Percentiles rank a stretch among this genome's conserved stretches.
These are phyloP conservation scores for Pilaira anomala DNA, from an alignment of 192 early-diverging fungal species.

Conservation along the genomic window DNA sequence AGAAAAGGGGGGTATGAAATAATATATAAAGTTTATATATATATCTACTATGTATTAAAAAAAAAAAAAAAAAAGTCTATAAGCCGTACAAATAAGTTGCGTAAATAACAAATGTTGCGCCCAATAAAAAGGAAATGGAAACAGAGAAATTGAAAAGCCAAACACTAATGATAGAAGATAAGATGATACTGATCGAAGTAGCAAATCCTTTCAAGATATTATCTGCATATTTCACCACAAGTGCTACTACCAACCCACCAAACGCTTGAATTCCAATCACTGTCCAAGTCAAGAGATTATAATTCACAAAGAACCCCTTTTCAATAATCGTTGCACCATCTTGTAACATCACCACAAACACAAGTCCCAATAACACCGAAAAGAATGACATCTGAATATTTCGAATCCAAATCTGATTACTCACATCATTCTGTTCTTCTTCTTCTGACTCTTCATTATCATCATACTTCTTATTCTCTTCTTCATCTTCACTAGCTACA, in stretches of 20 bases:
- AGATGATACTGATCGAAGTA: slow-evolving; percentile 91
- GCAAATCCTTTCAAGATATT: slow-evolving; percentile 99
- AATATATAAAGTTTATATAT: not conserved
- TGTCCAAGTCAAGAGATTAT: slow-evolving; percentile 72
- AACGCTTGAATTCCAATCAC: slow-evolving; percentile 88
- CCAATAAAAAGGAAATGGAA: slow-evolving; percentile 67
- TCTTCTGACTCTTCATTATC: not conserved
- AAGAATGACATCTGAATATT: slow-evolving; percentile 93
- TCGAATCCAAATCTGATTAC: slow-evolving; percentile 70
- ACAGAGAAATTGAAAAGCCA: slow-evolving; percentile 82
- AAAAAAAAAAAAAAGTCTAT: no score
- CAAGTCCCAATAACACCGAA: slow-evolving; percentile 72
- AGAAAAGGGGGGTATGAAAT: not conserved
- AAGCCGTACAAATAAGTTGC: slow-evolving; percentile 76
- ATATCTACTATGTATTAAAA: no score
- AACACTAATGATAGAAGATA: slow-evolving; percentile 81
- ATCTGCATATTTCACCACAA: slow-evolving; percentile 98
- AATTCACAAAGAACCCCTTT: slow-evolving; percentile 88
- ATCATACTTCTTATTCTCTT: slow-evolving; percentile 13
- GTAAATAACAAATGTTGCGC: slow-evolving; percentile 68
- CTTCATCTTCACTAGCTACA: slow-evolving; percentile 19
- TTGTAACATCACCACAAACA: slow-evolving; percentile 75
- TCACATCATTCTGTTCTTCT: slow-evolving; percentile 13
- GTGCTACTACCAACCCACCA: slow-evolving; percentile 91
- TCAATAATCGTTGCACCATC: slow-evolving; percentile 70